Evolutionary conservation across 768 basidiomycete species (phyloP).

Genomic region (Podaxis sp.): DNA sequence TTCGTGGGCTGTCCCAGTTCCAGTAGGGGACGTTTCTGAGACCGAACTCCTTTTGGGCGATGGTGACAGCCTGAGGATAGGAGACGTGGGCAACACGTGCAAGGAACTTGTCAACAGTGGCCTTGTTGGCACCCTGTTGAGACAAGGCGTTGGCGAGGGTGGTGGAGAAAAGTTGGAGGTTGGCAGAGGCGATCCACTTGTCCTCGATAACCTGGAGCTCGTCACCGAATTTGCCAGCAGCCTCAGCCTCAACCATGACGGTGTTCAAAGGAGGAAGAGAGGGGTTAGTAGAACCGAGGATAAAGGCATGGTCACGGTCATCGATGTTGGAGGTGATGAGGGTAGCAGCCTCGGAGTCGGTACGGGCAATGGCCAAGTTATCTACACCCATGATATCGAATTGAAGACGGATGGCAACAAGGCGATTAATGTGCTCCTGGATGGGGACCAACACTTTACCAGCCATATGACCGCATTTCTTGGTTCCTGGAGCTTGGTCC

Average conservation of each 20-base stretch:
- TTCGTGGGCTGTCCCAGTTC: constrained; percentile 94
- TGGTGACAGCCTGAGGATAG: constrained; percentile 62
- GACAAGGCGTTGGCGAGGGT: constrained; percentile 67
- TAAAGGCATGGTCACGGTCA: constrained; percentile 95
- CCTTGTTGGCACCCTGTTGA: constrained; percentile 52
- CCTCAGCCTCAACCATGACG: constrained; percentile 84
- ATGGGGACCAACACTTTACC: constrained; percentile 97
- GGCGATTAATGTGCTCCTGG: constrained; percentile 96
- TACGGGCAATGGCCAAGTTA: constrained; percentile 90
- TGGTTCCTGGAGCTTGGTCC: constrained; percentile 96
- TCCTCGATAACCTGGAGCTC: constrained; percentile 89
- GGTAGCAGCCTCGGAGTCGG: constrained; percentile 97
- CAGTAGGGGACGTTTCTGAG: constrained; percentile 77
- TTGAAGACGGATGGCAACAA: constrained; percentile 95
- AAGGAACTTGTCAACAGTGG: constrained; percentile 60
- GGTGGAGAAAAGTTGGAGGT: constrained; percentile 76
- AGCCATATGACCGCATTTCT: constrained; percentile 95
- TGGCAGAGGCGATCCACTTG: constrained; percentile 77
- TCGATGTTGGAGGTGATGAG: constrained; percentile 97
- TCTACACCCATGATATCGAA: constrained; percentile 99
- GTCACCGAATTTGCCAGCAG: constrained; percentile 74
- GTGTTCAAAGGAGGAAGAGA: constrained; percentile 66
- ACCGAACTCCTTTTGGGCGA: constrained; percentile 81
- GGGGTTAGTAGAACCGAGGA: constrained; percentile 87
- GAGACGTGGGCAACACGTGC: constrained; percentile 66